phyloP scores from a whole-genome alignment of 305 asterid genomes.

The Ilex paraguariensis region DNA sequence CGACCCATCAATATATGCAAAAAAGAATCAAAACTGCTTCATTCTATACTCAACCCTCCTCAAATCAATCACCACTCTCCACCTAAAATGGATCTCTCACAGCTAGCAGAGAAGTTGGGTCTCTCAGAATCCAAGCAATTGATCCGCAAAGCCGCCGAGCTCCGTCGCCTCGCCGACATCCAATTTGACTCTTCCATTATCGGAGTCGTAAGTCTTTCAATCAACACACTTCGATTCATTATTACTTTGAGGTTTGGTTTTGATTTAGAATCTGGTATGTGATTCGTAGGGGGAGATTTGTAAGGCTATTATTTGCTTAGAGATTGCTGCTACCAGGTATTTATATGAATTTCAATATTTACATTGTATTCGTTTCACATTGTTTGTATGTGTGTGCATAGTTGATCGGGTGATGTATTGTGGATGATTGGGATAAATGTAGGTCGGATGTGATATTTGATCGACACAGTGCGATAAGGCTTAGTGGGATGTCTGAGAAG shows the following conservation, averaged over 20 bases:
- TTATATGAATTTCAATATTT: background rate
- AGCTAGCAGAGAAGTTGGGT: conserved; percentile 66
- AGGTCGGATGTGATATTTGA: conserved; percentile 81
- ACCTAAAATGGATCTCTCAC: conserved; percentile 59
- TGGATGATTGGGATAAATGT: conserved; percentile 9
- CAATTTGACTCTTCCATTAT: conserved; percentile 82
- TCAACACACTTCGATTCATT: too few species aligned
- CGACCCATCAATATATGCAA: background rate
- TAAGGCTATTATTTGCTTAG: conserved; percentile 85
- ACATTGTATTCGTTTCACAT: background rate
- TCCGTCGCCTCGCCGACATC: conserved; percentile 87
- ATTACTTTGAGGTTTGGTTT: background rate
- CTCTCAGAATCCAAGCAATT: conserved; percentile 57
- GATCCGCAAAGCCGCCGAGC: conserved; percentile 84
- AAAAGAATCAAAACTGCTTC: too few species aligned
- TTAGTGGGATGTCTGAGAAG: conserved; percentile 88
- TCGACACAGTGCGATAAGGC: conserved; percentile 60
- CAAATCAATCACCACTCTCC: too few species aligned
- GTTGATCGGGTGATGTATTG: background rate
- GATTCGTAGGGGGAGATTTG: conserved; percentile 82
- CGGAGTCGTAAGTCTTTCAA: conserved; percentile 57
- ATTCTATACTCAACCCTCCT: too few species aligned
- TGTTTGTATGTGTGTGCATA: background rate
- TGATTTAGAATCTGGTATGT: background rate
- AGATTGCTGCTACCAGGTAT: conserved; percentile 83